Evolutionary conservation across 2,329 filamentous ascomycete genomes (phyloP), one percentile per base, ranked within the genome.

Genomic region (Fusarium setosum): DNA sequence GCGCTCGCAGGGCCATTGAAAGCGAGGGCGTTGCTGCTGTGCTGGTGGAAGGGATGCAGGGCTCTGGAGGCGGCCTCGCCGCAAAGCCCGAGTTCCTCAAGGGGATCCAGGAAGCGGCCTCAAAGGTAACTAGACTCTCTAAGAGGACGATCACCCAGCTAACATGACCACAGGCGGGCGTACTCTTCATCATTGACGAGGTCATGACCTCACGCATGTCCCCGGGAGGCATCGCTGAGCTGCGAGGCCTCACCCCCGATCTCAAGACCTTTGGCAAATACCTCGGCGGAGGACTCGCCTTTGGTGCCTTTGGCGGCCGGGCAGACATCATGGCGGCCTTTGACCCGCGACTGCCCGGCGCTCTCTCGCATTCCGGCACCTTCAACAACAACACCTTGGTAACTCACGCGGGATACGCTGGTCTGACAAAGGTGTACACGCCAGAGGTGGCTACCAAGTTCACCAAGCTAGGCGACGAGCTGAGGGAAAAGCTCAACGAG

Each of bases 161-260:
- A 20, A 67, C 40, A 13, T 17, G 21, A 13, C n/a, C 12, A 7
- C 17, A 82, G 70, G 75, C 79, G 0, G 84, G 84, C 2, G 85
- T 86, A 0, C 58, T 92, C 1, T 83, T 93, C 64, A 87, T 93
- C 32, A 78, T 91, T 13, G 90, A 93, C 72, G 90, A 93, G 75
- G 90, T 92, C 6, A 90, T 91, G 84, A 91, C 89, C 0, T 89
- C 86, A 4, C 82, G 90, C 3, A 75, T 91, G 24, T 72, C 70
- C 4, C 78, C 78, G 2, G 76, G 81, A 7, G 88, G 90, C 1
- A 73, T 88, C 4, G 80, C 82, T 6, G 70, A 74, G 3, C 60
- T 76, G 20, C 59, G 79, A 23, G 79, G 75, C 3, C 72, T 89
- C 8, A 77, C 76, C 3, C 88, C 89, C 0, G 90, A 92, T 69